These are phyloP conservation scores for Arbutus unedo DNA, from an alignment of 148 eudicot genomes.

Conservation along the genomic window DNA sequence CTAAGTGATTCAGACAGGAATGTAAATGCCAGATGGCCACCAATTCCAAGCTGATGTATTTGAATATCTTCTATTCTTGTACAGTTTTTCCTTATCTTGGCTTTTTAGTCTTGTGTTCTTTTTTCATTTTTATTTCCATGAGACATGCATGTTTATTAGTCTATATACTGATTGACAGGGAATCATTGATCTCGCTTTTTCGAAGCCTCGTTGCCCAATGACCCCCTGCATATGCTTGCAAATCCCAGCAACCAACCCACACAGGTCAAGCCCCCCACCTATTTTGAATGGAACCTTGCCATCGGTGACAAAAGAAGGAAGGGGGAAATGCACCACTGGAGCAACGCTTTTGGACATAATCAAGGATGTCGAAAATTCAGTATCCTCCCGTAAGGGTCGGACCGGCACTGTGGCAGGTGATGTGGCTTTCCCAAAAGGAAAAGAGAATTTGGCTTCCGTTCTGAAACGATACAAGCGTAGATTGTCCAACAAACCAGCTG, in stretches of 20 bases:
- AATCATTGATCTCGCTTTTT: conserved; percentile 73
- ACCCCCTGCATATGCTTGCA: conserved; percentile 87
- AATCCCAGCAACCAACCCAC: conserved; percentile 54
- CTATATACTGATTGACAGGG: conserved; percentile 45
- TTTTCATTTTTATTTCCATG: not conserved
- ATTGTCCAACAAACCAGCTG: conserved; percentile 56
- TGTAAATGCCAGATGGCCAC: not conserved
- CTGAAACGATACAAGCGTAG: conserved; percentile 93
- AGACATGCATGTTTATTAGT: not conserved
- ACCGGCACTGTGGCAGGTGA: conserved; percentile 97
- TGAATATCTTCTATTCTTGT: not conserved
- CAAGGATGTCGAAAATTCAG: conserved; percentile 82
- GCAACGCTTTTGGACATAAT: conserved; percentile 64
- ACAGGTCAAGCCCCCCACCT: conserved; percentile 49
- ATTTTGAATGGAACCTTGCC: conserved; percentile 59
- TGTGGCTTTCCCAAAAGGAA: conserved; percentile 95
- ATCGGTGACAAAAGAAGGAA: conserved; percentile 46
- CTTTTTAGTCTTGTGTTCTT: not conserved
- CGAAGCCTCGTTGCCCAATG: conserved; percentile 61
- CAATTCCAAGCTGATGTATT: not conserved
- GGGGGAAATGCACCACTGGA: conserved; percentile 70
- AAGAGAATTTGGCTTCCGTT: conserved; percentile 94
- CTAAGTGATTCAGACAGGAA: not conserved
- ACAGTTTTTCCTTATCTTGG: not conserved
- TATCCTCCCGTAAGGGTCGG: conserved; percentile 82